Base-by-base conservation (phyloP, 192 early-diverging fungal genomes). In the Backusella circina region DNA sequence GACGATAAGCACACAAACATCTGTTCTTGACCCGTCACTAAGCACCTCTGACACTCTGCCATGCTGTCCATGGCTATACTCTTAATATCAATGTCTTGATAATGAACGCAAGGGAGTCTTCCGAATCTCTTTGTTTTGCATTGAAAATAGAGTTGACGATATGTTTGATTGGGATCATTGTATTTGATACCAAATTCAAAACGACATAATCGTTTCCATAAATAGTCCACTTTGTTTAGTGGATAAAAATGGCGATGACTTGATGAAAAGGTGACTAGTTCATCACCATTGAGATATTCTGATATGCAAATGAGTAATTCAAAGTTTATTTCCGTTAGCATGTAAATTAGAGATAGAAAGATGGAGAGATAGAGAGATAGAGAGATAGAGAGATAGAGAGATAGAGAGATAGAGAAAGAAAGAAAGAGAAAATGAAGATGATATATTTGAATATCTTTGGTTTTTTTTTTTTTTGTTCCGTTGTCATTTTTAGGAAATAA, bases 151-250 rank as follows among this genome's bases (percentile, higher is more conserved):
- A 75, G 35, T 3, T 35, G 18, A 18, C 39, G 36, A 37, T 75
- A 75, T 0, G 50, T 23, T 21, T 75, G 74, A 0, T 41, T 36
- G 3, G 74, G 74, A 33, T 38, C 28, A 32, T 75, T 68, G 36
- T 75, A 75, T 1, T 26, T 38, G 15, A 75, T 31, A 33, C 74
- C 67, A 69, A 54, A 69, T 38, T 75, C 66, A 16, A 33, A 38
- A 16, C 41, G 66, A 51, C 74, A 75, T 32, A 68, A 3, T 2
- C n/a, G 30, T 5, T 75, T 75, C 74, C 74, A 75, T 39, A 75
- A 36, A 7, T 8, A n/a, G 47, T 75, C 74, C 1, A 75, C 39
- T 18, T 23, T 37, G n/a, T 18, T 21, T 9, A 75, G 12, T 35
- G 21, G 28, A 21, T 39, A 37, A 3, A 68, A 21, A 2, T 28